Evolutionary conservation across 257 asterid species (phyloP), one percentile per base, ranked within the genome.

Genomic region (Solanum bulbocastanum): DNA sequence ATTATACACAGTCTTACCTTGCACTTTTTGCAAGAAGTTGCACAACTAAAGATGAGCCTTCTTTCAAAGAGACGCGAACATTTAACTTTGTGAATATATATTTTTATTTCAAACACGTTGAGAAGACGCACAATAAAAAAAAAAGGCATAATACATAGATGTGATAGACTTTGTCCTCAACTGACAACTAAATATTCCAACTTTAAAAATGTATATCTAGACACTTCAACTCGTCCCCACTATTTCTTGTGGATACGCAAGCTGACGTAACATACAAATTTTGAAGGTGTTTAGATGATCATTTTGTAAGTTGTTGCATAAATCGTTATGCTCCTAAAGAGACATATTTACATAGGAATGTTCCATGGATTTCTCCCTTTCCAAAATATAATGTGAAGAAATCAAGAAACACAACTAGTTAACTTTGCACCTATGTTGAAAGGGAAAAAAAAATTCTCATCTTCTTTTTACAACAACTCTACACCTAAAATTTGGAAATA

Each of bases 331-430:
- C 0, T 25, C 36, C 74, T 66, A 27, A 1, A 68, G 37, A 68
- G 37, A 30, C 11, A 30, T 68, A 68, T 13, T 0, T 68, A 68
- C 75, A 68, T 25, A 66, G 75, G 23, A 30, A 16, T 68, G 37
- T 68, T 68, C 10, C 75, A 68, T 16, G n/a, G 65, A 44, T 52
- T 79, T 79, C 65, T 79, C 84, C 37, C 12, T 42, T 42, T 8
- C 23, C 62, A 78, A 78, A 78, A 78, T 78, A 25, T 42, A 42
- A 78, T 40, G 84, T 78, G 84, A 58, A 42, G 84, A 78, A 78
- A 58, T 58, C n/a, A 56, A 18, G 65, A 56, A 56, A 56, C 11
- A 56, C 5, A 56, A 58, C 66, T 58, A 20, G 66, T 20, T 25
- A 58, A 58, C 25, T 20, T 20, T 58, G 66, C 66, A 58, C 66